These are phyloP conservation scores for Clonostachys rosea DNA, from an alignment of 2,329 filamentous ascomycete species.

Conservation along the genomic window DNA sequence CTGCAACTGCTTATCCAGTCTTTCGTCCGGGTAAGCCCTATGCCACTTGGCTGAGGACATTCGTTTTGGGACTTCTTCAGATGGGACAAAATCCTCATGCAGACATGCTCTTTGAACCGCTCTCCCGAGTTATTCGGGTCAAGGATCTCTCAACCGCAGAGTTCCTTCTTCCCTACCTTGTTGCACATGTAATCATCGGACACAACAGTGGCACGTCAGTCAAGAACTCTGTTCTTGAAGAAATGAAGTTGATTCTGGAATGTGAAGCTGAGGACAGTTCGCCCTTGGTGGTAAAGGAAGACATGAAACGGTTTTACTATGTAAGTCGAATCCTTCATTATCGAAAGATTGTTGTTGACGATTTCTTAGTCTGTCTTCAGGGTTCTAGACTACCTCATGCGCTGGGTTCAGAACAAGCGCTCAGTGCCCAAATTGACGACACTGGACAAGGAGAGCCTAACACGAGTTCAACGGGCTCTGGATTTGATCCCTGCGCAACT, in stretches of 20 bases:
- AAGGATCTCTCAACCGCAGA: conserved; percentile 83
- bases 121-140: conserved; percentile 77
- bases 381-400: conserved; percentile 84
- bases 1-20: conserved; percentile 68
- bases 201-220: conserved; percentile 57
- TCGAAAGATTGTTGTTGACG: conserved; percentile 7
- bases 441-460: conserved; percentile 41
- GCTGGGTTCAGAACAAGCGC: conserved; percentile 78
- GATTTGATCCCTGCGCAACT: conserved; percentile 69
- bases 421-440: conserved; percentile 13
- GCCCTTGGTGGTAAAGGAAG: conserved; percentile 61
- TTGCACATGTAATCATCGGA: conserved; percentile 77
- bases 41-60: conserved; percentile 72
- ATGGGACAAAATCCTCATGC: conserved; percentile 72
- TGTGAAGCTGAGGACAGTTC: conserved; percentile 47
- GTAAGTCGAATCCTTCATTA: conserved; percentile 38
- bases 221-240: conserved; percentile 60
- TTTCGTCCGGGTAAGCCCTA: conserved; percentile 68
- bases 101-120: conserved; percentile 72
- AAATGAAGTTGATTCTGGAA: conserved; percentile 71
- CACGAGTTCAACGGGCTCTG: conserved; percentile 45
- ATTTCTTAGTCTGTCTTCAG: conserved; percentile 73
- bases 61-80: conserved; percentile 78
- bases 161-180: conserved; percentile 84
- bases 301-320: conserved; percentile 82